These are phyloP conservation scores for Ophiostoma angusticollis DNA, from an alignment of 2,329 filamentous ascomycete species.

Conservation along the genomic window DNA sequence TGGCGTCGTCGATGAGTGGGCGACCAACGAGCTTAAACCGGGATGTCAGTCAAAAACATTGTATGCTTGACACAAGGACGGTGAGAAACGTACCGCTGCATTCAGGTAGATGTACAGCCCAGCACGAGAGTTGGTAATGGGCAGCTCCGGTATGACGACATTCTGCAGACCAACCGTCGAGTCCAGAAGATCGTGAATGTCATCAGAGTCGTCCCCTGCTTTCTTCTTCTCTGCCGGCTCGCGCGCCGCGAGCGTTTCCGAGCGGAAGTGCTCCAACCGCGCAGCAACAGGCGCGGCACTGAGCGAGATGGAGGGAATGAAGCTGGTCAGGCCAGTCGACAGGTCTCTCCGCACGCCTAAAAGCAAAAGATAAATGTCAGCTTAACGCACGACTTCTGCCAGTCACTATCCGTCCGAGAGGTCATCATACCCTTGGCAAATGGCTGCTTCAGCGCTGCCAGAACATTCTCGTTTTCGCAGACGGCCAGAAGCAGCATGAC, in stretches of 20 bases:
- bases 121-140: slow-evolving; percentile 61
- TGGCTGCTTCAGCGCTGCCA: slow-evolving; percentile 39
- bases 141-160: slow-evolving; percentile 49
- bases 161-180: slow-evolving; percentile 43
- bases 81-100: slow-evolving; percentile 50
- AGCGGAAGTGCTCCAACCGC: slow-evolving; percentile 44
- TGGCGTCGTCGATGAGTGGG: slow-evolving; percentile 69
- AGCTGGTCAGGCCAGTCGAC: slow-evolving; percentile 36
- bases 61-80: too few species aligned
- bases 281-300: slow-evolving; percentile 39
- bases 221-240: slow-evolving; percentile 36
- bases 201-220: slow-evolving; percentile 32
- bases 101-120: slow-evolving; percentile 80
- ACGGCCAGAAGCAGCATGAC: slow-evolving; percentile 50
- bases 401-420: background rate
- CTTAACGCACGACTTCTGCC: too few species aligned
- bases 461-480: slow-evolving; percentile 44
- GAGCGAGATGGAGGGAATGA: slow-evolving; percentile 45
- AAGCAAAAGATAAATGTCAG: too few species aligned
- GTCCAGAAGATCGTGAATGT: slow-evolving; percentile 46
- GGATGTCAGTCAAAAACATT: too few species aligned
- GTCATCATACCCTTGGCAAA: slow-evolving; percentile 37
- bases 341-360: slow-evolving; percentile 35
- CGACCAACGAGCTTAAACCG: slow-evolving; percentile 65
- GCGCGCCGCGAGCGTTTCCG: slow-evolving; percentile 40